These are phyloP conservation scores for Leucosporidium scottii DNA, from an alignment of 768 basidiomycete species.

Conservation along the genomic window DNA sequence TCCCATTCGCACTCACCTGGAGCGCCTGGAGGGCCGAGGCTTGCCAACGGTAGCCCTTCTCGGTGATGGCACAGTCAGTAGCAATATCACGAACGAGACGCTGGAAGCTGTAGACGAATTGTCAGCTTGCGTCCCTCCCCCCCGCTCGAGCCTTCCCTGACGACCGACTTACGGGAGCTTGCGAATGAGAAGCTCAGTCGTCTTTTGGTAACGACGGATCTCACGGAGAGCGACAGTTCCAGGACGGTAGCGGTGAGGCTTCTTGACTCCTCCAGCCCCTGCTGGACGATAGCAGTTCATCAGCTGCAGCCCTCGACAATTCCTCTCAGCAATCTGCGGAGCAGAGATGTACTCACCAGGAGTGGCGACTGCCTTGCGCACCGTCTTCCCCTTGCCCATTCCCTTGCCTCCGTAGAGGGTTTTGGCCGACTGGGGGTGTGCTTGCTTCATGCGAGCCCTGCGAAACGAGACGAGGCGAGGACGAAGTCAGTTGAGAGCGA, in stretches of 20 bases:
- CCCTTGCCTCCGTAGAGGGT: too few relatives aligned
- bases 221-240: conserved; percentile 99
- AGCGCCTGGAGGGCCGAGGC: too few relatives aligned
- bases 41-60: too few relatives aligned
- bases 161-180: conserved; percentile 64
- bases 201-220: conserved; percentile 96
- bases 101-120: conserved; percentile 45
- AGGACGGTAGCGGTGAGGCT: conserved; percentile 60
- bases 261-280: conserved; percentile 91
- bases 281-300: background rate
- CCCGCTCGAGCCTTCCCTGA: background rate
- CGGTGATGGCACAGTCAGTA: conserved; percentile 40
- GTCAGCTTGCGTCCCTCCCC: background rate
- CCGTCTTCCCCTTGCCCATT: too few relatives aligned
- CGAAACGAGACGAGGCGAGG: too few relatives aligned
- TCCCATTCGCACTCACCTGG: conserved; percentile 51
- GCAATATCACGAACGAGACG: conserved; percentile 52
- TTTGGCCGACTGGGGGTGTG: too few relatives aligned
- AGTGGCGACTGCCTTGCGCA: background rate
- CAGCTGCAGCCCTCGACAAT: background rate
- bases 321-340: too few relatives aligned
- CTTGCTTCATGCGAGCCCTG: too few relatives aligned
- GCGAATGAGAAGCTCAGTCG: conserved; percentile 96
- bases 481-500: too few relatives aligned
- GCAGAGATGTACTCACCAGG: too few relatives aligned